Evolutionary conservation across 768 basidiomycete species (phyloP), one percentile per base, ranked within the genome.

Genomic region (Macrolepiota fuliginosa): DNA sequence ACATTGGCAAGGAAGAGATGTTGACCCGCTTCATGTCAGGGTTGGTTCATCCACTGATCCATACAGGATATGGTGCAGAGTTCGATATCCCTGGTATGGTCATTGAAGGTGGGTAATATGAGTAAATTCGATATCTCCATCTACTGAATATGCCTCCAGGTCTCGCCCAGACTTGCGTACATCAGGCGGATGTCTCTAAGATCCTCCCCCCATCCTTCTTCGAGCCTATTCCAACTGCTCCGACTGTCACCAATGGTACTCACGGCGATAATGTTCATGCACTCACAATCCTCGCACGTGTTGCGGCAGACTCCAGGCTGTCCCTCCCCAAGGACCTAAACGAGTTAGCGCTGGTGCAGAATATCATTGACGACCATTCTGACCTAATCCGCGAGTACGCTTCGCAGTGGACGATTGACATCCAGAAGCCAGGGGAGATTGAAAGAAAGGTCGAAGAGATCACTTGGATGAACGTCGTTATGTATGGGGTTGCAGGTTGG

Each of bases 401-500:
- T 15, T 70, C 70, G 9, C 65, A 75, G 46, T 87, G 85, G 85
- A 76, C 70, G 3, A 47, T 79, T 22, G 72, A 82, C 58, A 71
- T 45, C 60, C 63, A 39, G 62, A 74, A 56, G 65, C 76, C 40
- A 65, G 73, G 35, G 75, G 79, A 63, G 65, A 55, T 85, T 5
- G 76, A 78, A n/a, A 70, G 74, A 17, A 90, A 88, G 70, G 76
- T 87, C 25, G 85, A 87, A 64, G 89, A 92, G 65, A 64, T 92
- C 3, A 67, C 74, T 4, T 91, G 87, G 84, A 71, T 80, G 17
- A 79, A 76, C 47, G 73, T 74, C 0, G 59, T 88, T n/a, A 64
- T 87, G 22, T 91, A 86, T 63, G 85, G 79, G 1, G 73, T 85
- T 19, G 81, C 79, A 5, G 87, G 84, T 3, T 84, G 79, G 76